phyloP scores from a whole-genome alignment of 2,329 filamentous ascomycete species.

The Sclerotinia spermophila region DNA sequence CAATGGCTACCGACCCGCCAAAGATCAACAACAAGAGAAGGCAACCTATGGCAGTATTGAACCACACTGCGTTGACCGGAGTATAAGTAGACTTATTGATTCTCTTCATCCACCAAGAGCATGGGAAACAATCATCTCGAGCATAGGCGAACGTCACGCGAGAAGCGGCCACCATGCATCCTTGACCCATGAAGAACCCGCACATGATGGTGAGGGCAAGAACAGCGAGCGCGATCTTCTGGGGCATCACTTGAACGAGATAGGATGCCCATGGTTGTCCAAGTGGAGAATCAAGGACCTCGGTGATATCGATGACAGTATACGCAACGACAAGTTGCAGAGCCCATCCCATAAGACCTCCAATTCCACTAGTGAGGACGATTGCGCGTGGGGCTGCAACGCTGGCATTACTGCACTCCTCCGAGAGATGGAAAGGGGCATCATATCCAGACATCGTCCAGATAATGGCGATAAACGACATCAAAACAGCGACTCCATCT shows the following conservation, averaged over 20 bases:
- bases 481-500: conserved; percentile 63
- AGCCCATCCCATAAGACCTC: conserved; percentile 67
- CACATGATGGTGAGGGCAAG: conserved; percentile 61
- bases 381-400: conserved; percentile 69
- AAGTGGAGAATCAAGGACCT: conserved; percentile 55
- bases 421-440: conserved; percentile 67
- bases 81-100: conserved; percentile 58
- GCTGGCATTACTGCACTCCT: conserved; percentile 71
- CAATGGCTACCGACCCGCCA: conserved; percentile 55
- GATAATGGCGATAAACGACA: conserved; percentile 68
- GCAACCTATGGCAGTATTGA: conserved; percentile 57
- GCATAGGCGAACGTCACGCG: conserved; percentile 68
- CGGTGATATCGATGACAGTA: conserved; percentile 59
- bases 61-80: conserved; percentile 64
- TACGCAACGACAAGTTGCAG: conserved; percentile 70
- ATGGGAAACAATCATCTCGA: conserved; percentile 62
- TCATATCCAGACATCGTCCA: conserved; percentile 69
- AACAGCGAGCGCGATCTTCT: conserved; percentile 55
- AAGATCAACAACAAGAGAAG: conserved; percentile 60
- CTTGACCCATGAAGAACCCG: conserved; percentile 67
- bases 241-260: conserved; percentile 59
- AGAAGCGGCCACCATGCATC: conserved; percentile 62
- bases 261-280: conserved; percentile 67
- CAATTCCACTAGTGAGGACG: conserved; percentile 62
- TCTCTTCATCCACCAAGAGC: conserved; percentile 54